Evolutionary conservation across 1,139 yeast species (phyloP), one percentile per base, ranked within the genome.

Genomic region (Magnusiomyces suaveolens): DNA sequence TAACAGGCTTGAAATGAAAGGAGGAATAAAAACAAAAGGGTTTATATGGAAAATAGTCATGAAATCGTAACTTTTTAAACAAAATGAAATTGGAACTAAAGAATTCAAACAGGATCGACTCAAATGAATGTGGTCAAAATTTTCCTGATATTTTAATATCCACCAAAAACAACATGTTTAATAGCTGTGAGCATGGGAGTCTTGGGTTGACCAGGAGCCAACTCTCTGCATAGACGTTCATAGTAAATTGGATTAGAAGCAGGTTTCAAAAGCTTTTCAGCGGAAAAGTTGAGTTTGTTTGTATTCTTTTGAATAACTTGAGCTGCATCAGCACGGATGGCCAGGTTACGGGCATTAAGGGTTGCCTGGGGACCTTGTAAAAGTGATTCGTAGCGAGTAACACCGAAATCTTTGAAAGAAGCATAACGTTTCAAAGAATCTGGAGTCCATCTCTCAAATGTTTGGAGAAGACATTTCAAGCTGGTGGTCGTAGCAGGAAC

Each of bases 211-310:
- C 83, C 83, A n/a, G 95, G 92, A 56, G 77, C 75, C 52, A 89
- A 76, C 67, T 87, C 95, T 50, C 77, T 75, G 70, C 84, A 64
- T 54, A 89, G 75, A 64, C 94, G 77, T 46, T 75, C 77, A 65
- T 89, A 89, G 66, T 89, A 89, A 51, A 77, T 71, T 1, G 95
- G 90, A 67, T 88, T 87, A 1, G 96, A 95, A 65, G 83, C 82
- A 33, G 97, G 97, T 61, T 71, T 75, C 63, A 80, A 71, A 59
- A 89, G 70, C 67, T 84, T 84, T 53, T 82, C 84, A 12, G 66
- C 53, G 16, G 66, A 62, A 26, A 56, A 56, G 25, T 43, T 38
- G 43, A 55, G 53, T 46, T 53, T 56, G 52, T 65, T 62, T 20
- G 57, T 50, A 52, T 66, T 61, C 44, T 61, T 53, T 10, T 56